These are phyloP conservation scores for Skeletonema menzelii DNA, from an alignment of 108 stramenopile genomes.

Conservation along the genomic window DNA sequence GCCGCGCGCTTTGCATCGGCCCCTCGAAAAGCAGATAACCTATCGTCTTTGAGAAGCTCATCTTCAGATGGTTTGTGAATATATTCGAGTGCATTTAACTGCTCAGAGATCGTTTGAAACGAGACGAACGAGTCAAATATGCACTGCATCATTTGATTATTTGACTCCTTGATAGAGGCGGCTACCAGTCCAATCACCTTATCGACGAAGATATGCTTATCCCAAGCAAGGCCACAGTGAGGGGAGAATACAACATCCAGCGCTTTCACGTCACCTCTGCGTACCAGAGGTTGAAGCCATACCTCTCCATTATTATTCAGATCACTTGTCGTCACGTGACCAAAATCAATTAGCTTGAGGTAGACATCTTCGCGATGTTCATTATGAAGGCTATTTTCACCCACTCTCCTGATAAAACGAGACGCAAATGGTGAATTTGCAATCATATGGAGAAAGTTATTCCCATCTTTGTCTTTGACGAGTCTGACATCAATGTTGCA, in stretches of 20 bases:
- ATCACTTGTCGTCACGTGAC: not conserved
- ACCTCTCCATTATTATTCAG: conserved; percentile 1
- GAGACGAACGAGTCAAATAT: not conserved
- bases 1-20: not conserved
- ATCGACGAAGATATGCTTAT: not conserved
- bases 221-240: not conserved
- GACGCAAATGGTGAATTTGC: conserved; percentile 8
- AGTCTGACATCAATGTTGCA: not conserved
- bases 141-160: not conserved
- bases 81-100: not conserved
- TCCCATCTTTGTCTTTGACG: conserved; percentile 2
- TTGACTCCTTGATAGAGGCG: not conserved
- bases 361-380: not conserved
- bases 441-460: conserved; percentile 13
- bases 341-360: not conserved
- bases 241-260: conserved; percentile 6
- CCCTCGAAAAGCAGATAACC: not conserved
- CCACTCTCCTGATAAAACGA: not conserved
- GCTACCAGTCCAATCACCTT: not conserved
- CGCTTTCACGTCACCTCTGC: conserved; percentile 9
- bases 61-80: not conserved
- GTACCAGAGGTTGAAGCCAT: conserved; percentile 12
- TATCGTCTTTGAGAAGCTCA: not conserved
- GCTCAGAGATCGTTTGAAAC: not conserved
- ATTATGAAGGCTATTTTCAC: not conserved